A percentile compares a stretch with the other conserved stretches of the same genome.
Conservation (phyloP, 2,329 filamentous ascomycete species). For the Fusarium heterosporum region DNA sequence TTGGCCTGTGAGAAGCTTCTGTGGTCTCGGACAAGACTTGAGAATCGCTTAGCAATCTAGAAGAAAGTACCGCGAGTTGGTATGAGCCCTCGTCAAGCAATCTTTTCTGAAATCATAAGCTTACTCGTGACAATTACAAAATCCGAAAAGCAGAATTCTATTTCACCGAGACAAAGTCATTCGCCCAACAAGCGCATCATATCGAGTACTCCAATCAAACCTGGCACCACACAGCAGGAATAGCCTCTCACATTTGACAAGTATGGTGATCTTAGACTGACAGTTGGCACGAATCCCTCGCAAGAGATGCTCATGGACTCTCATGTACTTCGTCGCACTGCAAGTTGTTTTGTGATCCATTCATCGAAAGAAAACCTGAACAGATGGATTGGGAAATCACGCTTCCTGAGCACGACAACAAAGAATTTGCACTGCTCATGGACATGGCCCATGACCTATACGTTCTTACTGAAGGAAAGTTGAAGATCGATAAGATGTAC, state of each 20-base stretch:
- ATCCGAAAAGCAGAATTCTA: background rate
- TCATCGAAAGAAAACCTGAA: conserved; percentile 2
- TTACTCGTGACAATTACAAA: background rate
- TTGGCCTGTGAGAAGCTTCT: background rate
- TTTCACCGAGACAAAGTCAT: background rate
- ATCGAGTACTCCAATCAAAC: background rate
- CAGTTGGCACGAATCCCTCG: background rate
- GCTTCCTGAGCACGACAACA: conserved; percentile 4
- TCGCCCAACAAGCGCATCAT: background rate
- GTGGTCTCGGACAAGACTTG: background rate
- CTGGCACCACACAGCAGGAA: too few relatives aligned
- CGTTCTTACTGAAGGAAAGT: background rate
- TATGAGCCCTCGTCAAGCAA: background rate
- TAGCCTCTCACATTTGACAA: background rate
- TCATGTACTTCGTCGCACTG: background rate
- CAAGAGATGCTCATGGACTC: conserved; percentile 17
- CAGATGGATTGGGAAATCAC: conserved; percentile 5
- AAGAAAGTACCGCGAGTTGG: background rate
- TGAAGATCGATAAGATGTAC: background rate
- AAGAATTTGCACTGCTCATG: conserved; percentile 3
- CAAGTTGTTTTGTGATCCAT: conserved; percentile 11
- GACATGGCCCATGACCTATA: conserved; percentile 3
- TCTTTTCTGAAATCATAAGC: background rate
- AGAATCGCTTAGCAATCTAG: background rate
- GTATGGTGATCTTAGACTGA: background rate